Conservation (phyloP, 2,329 filamentous ascomycete genomes). For the Cercospora citrullina region DNA sequence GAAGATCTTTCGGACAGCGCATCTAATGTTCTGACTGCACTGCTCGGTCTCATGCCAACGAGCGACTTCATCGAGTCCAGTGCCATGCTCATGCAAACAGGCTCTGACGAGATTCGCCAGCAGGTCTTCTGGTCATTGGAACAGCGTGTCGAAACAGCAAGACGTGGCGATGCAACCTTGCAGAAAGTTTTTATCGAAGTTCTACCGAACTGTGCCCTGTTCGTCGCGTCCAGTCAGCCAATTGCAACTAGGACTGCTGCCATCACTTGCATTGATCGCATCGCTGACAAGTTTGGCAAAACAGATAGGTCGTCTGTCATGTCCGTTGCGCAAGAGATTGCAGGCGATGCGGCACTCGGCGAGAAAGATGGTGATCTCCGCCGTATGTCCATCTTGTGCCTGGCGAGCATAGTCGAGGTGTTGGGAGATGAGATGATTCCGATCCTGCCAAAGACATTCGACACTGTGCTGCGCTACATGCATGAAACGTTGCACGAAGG, state of each 20-base stretch:
- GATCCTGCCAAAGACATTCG: constrained; percentile 73
- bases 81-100: constrained; percentile 74
- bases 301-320: constrained; percentile 78
- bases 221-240: constrained; percentile 71
- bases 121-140: constrained; percentile 82
- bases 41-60: constrained; percentile 83
- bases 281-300: constrained; percentile 92
- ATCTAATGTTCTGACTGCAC: constrained; percentile 71
- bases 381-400: constrained; percentile 81
- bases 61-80: constrained; percentile 87
- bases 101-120: constrained; percentile 69
- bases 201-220: constrained; percentile 56
- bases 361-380: constrained; percentile 71
- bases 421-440: constrained; percentile 83
- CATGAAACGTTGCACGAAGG: constrained; percentile 59
- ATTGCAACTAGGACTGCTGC: constrained; percentile 79
- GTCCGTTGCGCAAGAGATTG: constrained; percentile 73
- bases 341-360: constrained; percentile 73
- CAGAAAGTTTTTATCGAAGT: constrained; percentile 62
- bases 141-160: constrained; percentile 71
- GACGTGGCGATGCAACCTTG: constrained; percentile 68
- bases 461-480: constrained; percentile 70
- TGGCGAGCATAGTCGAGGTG: constrained; percentile 86
- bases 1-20: constrained; percentile 44
- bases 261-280: constrained; percentile 86